Base-by-base conservation (phyloP, 441 rosid species). In the Syzygium malaccense region DNA sequence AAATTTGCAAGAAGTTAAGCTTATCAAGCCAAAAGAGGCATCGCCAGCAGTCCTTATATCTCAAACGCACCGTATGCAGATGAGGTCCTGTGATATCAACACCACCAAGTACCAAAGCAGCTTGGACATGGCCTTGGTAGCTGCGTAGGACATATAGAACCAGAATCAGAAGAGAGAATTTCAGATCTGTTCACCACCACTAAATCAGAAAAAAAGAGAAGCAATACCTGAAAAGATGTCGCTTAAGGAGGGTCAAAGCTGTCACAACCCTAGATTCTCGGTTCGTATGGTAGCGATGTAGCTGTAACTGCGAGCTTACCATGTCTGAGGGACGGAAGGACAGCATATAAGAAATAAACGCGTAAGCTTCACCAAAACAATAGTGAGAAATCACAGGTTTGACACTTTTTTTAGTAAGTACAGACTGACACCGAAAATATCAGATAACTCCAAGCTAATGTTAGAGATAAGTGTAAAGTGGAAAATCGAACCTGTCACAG, bases 81-180 rank as follows among this genome's bases (percentile, higher is more conserved):
- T 98, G 99, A 85, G 99, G 99, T 10, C 99, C 99, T 3, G 94
- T 95, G 92, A 95, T 92, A 91, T 97, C 99, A 92, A 98, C 99
- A 86, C 99, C 99, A 87, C 99, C 99, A 54, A 98, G 99, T 33
- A 98, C 99, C 92, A 98, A 92, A 84, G 99, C 99, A 93, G 99
- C 99, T 20, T 88, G 88, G 87, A 97, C 97, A 92, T 98, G 88
- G 48, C 99, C 98, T 94, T 98, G 99, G 86, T 97, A 96, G 93
- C 99, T 98, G 91, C 64, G 92, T 71, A 92, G 87, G 83, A 87
- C 75, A 87, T 57, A 26, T 37, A 75, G 71, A 71, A 88, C 92
- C 89, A 93, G 92, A 87, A 58, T 89, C 86, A 49, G 64, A 33
- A 71, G 88, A 55, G 87, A 64, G 54, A 45, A 62, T 14, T 49